Percentiles rank a stretch among this genome's conserved stretches.
Evolutionary conservation across 257 asterid species (phyloP).

Genomic region (Penstemon eatonii): DNA sequence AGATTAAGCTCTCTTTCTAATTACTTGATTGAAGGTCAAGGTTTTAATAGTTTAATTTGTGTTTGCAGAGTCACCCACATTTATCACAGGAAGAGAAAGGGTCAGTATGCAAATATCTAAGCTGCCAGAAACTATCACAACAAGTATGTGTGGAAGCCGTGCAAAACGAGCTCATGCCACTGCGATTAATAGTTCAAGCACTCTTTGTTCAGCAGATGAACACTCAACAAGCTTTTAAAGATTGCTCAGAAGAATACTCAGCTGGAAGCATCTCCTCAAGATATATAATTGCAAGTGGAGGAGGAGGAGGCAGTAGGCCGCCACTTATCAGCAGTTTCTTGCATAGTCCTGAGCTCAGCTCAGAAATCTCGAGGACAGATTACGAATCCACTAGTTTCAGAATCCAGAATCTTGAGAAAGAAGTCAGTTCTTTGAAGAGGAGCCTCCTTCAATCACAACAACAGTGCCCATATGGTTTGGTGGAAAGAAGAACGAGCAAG

Average conservation of each 20-base stretch:
- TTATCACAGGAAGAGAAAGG: constrained; percentile 65
- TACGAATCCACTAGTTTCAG: constrained; percentile 72
- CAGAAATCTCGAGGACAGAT: constrained; percentile 45
- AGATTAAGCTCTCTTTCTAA: neutral
- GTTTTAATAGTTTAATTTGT: neutral
- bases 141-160: constrained; percentile 66
- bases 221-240: constrained; percentile 69
- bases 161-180: constrained; percentile 69
- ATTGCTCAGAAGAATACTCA: constrained; percentile 56
- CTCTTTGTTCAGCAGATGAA: constrained; percentile 70
- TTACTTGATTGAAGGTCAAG: neutral
- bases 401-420: constrained; percentile 65
- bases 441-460: constrained; percentile 46
- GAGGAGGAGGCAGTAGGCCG: constrained; percentile 40
- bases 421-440: constrained; percentile 55
- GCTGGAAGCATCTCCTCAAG: constrained; percentile 48
- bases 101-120: constrained; percentile 56
- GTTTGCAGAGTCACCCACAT: constrained; percentile 49
- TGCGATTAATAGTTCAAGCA: constrained; percentile 71
- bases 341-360: constrained; percentile 29
- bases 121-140: constrained; percentile 72
- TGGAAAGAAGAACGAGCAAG: constrained; percentile 45
- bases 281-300: constrained; percentile 31
- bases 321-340: constrained; percentile 27
- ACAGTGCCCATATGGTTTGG: constrained; percentile 30